Conservation (phyloP, 1,139 yeast species). For the Yamadazyma diospyri region DNA sequence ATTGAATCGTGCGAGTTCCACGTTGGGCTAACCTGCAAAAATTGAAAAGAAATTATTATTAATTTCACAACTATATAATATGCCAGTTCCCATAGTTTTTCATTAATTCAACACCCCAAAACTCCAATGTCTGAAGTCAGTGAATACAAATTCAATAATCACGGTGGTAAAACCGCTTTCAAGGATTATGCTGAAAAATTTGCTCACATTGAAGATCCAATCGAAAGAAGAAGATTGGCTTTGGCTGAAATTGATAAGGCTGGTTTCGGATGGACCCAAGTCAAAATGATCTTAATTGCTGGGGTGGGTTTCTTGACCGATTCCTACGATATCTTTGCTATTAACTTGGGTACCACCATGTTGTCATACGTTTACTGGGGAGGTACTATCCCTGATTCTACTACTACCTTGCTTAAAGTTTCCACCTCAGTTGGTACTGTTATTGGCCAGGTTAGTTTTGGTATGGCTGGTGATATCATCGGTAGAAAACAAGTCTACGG, state of each 20-base stretch:
- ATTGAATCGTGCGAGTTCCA: no score
- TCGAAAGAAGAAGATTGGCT: constrained; percentile 87
- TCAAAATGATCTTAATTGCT: constrained; percentile 83
- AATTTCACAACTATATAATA: no score
- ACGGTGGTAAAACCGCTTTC: constrained; percentile 88
- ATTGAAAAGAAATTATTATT: neutral
- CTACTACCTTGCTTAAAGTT: constrained; percentile 73
- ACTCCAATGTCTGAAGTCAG: no score
- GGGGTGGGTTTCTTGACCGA: constrained; percentile 95
- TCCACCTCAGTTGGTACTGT: constrained; percentile 94
- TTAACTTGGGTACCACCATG: constrained; percentile 76
- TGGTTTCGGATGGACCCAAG: constrained; percentile 82
- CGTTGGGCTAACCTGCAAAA: constrained; percentile 2
- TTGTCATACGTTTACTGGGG: constrained; percentile 70
- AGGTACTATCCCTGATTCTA: constrained; percentile 57
- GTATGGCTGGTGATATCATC: constrained; percentile 75
- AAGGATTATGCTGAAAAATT: constrained; percentile 81
- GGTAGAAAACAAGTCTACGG: constrained; percentile 91
- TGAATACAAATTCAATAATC: constrained; percentile 18
- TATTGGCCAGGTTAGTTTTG: constrained; percentile 86
- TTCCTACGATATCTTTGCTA: constrained; percentile 88
- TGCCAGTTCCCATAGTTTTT: no score
- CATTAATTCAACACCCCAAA: no score
- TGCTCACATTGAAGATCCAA: constrained; percentile 81
- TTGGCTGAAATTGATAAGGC: constrained; percentile 85